Percentiles rank a stretch among this genome's conserved stretches.
Evolutionary conservation across 116 monocot species (phyloP).

Genomic region (Posidonia oceanica): DNA sequence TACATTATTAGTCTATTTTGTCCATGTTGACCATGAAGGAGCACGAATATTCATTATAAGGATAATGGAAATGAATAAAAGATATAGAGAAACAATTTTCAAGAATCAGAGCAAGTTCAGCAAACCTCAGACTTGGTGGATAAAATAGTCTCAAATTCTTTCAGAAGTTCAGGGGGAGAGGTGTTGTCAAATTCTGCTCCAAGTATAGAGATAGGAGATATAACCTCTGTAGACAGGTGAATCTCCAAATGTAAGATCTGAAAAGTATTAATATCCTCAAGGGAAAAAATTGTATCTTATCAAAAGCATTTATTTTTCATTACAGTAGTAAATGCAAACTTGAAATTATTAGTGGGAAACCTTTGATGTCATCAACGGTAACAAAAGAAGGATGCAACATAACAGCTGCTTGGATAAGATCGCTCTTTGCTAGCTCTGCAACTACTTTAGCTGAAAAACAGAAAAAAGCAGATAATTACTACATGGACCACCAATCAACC

Average conservation of each 20-base stretch:
- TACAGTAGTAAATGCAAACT: background rate
- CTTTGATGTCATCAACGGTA: conserved; percentile 72
- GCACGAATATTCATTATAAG: no score
- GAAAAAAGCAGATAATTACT: background rate
- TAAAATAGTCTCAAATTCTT: conserved; percentile 46
- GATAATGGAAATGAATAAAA: no score
- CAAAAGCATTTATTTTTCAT: no score
- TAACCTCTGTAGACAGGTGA: conserved; percentile 28
- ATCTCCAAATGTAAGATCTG: background rate
- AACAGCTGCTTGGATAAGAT: conserved; percentile 56
- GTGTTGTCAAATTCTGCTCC: conserved; percentile 46
- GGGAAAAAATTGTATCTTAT: no score
- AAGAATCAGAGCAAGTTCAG: background rate
- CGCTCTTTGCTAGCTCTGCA: conserved; percentile 44
- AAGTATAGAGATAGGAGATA: conserved; percentile 41
- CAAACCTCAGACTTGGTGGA: conserved; percentile 32
- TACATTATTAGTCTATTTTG: no score
- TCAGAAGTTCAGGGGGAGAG: conserved; percentile 38
- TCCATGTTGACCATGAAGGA: no score
- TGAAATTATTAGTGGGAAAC: conserved; percentile 3
- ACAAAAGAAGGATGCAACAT: conserved; percentile 68
- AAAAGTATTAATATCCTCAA: no score
- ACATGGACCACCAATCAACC: background rate
- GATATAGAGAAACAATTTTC: background rate
- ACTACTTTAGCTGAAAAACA: conserved; percentile 52